Evolutionary conservation across 106 monocot species (phyloP).

Genomic region (Acanthochlamys bracteata): DNA sequence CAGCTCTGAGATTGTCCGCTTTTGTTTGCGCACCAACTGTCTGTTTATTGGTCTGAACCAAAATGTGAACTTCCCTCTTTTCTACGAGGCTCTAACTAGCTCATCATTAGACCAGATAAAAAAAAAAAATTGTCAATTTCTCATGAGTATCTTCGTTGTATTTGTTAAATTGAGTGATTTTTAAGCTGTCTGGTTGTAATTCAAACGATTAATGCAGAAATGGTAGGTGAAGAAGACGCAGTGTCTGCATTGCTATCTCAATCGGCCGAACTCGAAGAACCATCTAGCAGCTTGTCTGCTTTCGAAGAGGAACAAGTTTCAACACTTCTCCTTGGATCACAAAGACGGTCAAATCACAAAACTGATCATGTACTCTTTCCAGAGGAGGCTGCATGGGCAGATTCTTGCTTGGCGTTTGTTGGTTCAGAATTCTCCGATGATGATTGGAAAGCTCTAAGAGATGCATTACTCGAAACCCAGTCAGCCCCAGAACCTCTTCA

Average conservation of each 20-base stretch:
- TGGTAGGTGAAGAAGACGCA: conserved; percentile 8
- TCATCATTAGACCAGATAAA: no score
- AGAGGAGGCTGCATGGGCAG: conserved; percentile 32
- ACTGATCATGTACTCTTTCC: conserved; percentile 14
- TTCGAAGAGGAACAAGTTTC: conserved; percentile 5
- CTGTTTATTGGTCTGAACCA: no score
- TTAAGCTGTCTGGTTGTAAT: no score
- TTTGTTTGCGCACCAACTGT: no score
- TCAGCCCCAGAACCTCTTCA: background rate
- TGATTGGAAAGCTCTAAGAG: conserved; percentile 22
- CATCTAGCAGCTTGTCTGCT: conserved; percentile 2
- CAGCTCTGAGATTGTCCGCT: no score
- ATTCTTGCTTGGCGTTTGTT: conserved; percentile 28
- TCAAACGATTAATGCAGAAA: background rate
- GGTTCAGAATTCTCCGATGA: conserved; percentile 26
- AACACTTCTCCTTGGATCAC: conserved; percentile 13
- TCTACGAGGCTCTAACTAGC: no score
- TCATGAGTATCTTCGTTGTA: no score
- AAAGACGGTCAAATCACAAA: conserved; percentile 11
- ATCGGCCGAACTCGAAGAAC: background rate
- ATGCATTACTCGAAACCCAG: conserved; percentile 32
- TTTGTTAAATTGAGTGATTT: no score
- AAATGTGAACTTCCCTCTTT: no score
- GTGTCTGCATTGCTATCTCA: conserved; percentile 21
- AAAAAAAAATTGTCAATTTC: no score